Evolutionary conservation across 2,329 filamentous ascomycete species (phyloP), one percentile per base, ranked within the genome.

Genomic region (Pseudogymnoascus sp.): DNA sequence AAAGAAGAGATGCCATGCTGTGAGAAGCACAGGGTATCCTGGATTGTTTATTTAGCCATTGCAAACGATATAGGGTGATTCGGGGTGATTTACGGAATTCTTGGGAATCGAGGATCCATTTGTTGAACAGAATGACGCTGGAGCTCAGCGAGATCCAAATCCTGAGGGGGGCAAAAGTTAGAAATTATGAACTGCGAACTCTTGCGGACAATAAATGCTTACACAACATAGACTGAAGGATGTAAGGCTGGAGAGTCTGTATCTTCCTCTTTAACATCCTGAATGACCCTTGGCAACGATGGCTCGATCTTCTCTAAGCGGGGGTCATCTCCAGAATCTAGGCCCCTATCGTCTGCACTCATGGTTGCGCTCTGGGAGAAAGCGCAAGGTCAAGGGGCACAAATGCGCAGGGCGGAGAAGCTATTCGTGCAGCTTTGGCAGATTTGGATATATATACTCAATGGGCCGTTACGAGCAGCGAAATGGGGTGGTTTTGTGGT

Each of bases 41-140:
- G 72, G 59, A 34, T 63, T 37, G 59, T 64, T 68, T 62, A n/a
- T 70, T 77, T 69, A 78, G 73, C 64, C 9, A 56, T 34, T 56
- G 49, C 28, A 56, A 56, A 34, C n/a, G 2, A 56, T 34, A 34
- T 56, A 64, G n/a, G 14, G 9, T 25, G 34, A 53, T 31, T 40
- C 12, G 31, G 18, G 65, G 46, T 46, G 68, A 75, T 87, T 81
- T 83, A 91, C 88, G 84, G 81, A 97, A 97, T 67, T 90, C 84
- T 67, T 88, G 83, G 40, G 88, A 93, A 72, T 93, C 88, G 66
- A 97, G 84, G 72, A 99, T 91, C 86, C 91, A 96, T 85, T 99
- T 99, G 87, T 99, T 97, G 88, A 97, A 97, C 66, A 99, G 82
- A 75, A 99, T 99, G 74, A 97, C 92, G 71, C 89, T 91, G 46